Evolutionary conservation across 805 yeast species (phyloP).

Genomic region (Tetrapisispora pingtungensis): DNA sequence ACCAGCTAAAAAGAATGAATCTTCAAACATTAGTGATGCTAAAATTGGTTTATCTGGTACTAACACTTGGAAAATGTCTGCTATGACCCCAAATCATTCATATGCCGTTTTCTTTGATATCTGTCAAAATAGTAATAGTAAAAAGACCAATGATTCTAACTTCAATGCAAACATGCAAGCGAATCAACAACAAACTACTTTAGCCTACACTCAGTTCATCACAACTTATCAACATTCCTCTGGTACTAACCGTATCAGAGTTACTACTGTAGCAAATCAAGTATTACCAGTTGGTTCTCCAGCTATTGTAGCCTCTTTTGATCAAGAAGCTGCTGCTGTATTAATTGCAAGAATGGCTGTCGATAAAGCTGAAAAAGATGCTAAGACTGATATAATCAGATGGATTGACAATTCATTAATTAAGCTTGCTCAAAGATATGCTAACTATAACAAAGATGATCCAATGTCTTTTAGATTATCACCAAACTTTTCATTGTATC

Average conservation of each 20-base stretch:
- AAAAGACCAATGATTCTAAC: conserved; percentile 22
- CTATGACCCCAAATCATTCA: conserved; percentile 78
- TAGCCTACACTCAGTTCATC: conserved; percentile 64
- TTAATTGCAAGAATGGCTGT: conserved; percentile 86
- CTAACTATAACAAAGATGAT: conserved; percentile 84
- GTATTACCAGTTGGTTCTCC: conserved; percentile 48
- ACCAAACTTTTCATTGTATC: conserved; percentile 76
- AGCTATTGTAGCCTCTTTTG: conserved; percentile 58
- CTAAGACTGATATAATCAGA: conserved; percentile 83
- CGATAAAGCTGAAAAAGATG: conserved; percentile 70
- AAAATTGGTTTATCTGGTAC: conserved; percentile 94
- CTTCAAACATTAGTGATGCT: conserved; percentile 67
- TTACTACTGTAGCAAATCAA: conserved; percentile 65
- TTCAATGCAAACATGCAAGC: conserved; percentile 12
- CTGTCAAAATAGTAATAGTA: conserved; percentile 31
- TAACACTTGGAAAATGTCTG: conserved; percentile 75
- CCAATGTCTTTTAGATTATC: conserved; percentile 73
- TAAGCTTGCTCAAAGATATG: conserved; percentile 83
- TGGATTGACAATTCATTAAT: conserved; percentile 93
- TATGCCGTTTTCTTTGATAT: conserved; percentile 88
- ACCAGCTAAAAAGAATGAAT: conserved; percentile 50
- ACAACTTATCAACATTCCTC: conserved; percentile 94
- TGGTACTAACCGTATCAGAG: conserved; percentile 80
- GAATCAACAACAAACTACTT: conserved; percentile 10
- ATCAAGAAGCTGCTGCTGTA: conserved; percentile 97